These are phyloP conservation scores for Suillus hirtellus DNA, from an alignment of 768 basidiomycete genomes.

Conservation along the genomic window DNA sequence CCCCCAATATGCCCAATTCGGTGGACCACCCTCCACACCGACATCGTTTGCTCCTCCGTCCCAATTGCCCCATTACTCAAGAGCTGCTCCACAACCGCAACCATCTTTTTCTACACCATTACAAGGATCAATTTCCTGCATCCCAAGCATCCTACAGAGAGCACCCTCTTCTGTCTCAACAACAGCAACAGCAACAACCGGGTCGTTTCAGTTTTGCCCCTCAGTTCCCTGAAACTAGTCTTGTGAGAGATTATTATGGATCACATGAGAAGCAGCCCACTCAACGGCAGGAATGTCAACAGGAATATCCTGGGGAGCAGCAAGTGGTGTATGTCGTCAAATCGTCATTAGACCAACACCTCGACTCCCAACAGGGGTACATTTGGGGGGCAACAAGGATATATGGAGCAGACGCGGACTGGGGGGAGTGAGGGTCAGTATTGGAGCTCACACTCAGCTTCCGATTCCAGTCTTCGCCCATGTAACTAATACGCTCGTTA, in stretches of 20 bases:
- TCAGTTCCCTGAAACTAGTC: constrained; percentile 1
- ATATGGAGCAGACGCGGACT: constrained; percentile 1
- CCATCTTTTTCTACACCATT: neutral
- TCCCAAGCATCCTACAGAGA: neutral
- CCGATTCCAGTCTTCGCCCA: neutral
- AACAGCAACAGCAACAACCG: constrained; percentile 2
- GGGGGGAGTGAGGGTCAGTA: neutral
- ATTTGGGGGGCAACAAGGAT: neutral
- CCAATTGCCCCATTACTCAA: neutral
- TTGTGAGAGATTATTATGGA: constrained; percentile 1
- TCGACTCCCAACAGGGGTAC: neutral
- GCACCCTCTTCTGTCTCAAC: neutral
- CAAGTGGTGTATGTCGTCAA: neutral
- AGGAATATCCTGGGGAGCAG: neutral
- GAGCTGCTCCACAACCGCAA: neutral
- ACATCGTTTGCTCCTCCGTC: constrained; percentile 2
- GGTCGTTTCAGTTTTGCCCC: constrained; percentile 1
- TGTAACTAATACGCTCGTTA: neutral
- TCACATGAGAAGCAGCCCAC: constrained; percentile 1
- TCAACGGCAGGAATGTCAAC: neutral
- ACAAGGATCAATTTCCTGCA: neutral
- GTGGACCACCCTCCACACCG: neutral
- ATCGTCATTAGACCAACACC: constrained; percentile 1
- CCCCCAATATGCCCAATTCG: constrained; percentile 2
- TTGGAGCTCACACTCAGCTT: neutral